Conservation (phyloP, 768 basidiomycete species). For the Suillus bovinus region DNA sequence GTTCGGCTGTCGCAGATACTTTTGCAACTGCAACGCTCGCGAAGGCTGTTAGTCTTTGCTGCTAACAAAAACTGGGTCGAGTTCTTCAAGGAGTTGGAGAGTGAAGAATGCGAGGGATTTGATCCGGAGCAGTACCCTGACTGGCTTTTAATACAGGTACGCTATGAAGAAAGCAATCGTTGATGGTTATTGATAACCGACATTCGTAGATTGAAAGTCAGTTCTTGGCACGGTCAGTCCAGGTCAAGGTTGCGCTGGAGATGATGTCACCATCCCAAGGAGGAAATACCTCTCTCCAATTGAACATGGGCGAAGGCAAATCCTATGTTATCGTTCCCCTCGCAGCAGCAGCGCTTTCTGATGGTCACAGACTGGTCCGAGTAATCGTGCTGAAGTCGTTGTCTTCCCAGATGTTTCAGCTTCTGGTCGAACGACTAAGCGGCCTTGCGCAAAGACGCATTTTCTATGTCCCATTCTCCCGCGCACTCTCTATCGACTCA, state of each 20-base stretch:
- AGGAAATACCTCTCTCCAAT: slow-evolving; percentile 25
- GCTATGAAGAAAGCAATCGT: neutral
- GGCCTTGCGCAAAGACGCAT: slow-evolving; percentile 29
- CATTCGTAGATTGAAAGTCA: slow-evolving; percentile 25
- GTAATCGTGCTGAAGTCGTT: slow-evolving; percentile 32
- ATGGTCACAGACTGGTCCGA: slow-evolving; percentile 26
- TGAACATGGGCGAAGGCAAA: slow-evolving; percentile 37
- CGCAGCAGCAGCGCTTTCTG: slow-evolving; percentile 20
- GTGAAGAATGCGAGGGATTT: slow-evolving; percentile 8
- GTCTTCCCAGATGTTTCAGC: slow-evolving; percentile 27
- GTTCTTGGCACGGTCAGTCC: slow-evolving; percentile 23
- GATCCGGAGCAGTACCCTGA: slow-evolving; percentile 3
- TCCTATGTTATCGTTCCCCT: slow-evolving; percentile 33
- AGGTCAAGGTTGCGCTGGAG: slow-evolving; percentile 23
- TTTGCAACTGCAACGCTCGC: slow-evolving; percentile 33
- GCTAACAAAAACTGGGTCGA: slow-evolving; percentile 10
- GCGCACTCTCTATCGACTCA: slow-evolving; percentile 17
- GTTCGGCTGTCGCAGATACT: slow-evolving; percentile 25
- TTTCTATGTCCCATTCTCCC: slow-evolving; percentile 29
- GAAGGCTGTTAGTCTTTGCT: slow-evolving; percentile 27
- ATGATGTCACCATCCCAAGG: slow-evolving; percentile 27
- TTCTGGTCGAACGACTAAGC: slow-evolving; percentile 23
- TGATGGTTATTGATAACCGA: neutral
- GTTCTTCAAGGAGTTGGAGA: slow-evolving; percentile 13
- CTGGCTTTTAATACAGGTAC: slow-evolving; percentile 18